A percentile compares a stretch with the other conserved stretches of the same genome.
Conservation (phyloP, 179 eudicot genomes). For the Monotropa hypopitys region DNA sequence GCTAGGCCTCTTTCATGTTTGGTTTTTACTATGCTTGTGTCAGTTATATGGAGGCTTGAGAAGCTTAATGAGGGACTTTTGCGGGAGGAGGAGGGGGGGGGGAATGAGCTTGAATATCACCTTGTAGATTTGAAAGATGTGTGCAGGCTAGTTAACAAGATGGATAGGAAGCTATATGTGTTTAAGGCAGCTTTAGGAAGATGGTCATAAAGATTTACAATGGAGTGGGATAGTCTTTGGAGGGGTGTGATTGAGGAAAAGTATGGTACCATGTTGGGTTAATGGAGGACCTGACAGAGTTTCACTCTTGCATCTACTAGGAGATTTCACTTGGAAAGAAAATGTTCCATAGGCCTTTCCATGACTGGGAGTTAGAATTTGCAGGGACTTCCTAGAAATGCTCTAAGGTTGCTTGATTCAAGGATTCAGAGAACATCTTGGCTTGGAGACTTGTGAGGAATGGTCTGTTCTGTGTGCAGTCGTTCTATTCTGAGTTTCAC, state of each 20-base stretch:
- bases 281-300: neutral
- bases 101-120: neutral
- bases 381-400: neutral
- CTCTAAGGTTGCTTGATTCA: neutral
- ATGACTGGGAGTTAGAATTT: neutral
- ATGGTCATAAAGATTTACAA: neutral
- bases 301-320: neutral
- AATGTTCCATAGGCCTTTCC: neutral
- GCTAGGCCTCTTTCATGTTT: neutral
- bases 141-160: neutral
- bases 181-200: neutral
- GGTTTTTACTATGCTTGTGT: neutral
- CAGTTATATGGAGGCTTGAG: neutral
- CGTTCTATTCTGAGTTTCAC: neutral
- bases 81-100: too few species aligned
- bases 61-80: neutral
- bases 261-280: neutral
- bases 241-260: neutral
- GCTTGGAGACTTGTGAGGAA: neutral
- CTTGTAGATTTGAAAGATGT: neutral
- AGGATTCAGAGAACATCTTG: neutral
- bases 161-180: neutral
- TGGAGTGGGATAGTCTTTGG: neutral
- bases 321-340: too few species aligned
- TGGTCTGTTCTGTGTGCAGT: neutral